Evolutionary conservation across 192 early-diverging fungal species (phyloP), one percentile per base, ranked within the genome.

Genomic region (Chytriomyces sp.): DNA sequence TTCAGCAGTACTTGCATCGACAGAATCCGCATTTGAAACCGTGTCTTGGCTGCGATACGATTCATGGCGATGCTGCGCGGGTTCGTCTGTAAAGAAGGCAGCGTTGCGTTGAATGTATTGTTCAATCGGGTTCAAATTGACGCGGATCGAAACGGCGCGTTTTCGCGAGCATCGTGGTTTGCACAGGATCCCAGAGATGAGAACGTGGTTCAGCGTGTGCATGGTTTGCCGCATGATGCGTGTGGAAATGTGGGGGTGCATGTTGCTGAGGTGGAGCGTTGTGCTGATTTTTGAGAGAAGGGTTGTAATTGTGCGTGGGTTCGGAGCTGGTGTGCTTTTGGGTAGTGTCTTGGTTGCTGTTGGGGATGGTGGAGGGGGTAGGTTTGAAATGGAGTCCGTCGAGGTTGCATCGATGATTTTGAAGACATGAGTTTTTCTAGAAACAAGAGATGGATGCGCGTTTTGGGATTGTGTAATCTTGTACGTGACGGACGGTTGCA

Each of bases 171-270:
- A 8, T 48, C 72, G 35, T 0, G 10, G 5, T 2, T 63, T 28
- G 13, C 44, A 88, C 74, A 98, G 82, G 73, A 98, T 90, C 8
- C 89, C 88, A 81, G 97, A 96, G 77, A 98, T 93, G 50, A 93
- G 71, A 77, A 91, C 91, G 59, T 87, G 85, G 35, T 91, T 89
- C 43, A 95, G 79, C 73, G 89, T 92, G 83, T 93, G 87, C 75
- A 95, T 88, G 45, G 94, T 64, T 82, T 97, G 95, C 35, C 87
- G 84, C 60, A 95, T 74, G 28, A 91, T 82, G 64, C 92, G 90
- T 80, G 90, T 86, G 35, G 89, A 80, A 61, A 97, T 90, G n/a
- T 81, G 79, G 4, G 91, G 92, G 82, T 96, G 96, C 26, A 94
- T 84, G 81, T 91, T 87, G 72, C 92, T 92, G 7, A 90, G 84